Base-by-base conservation (phyloP, 73 alveolate genomes). In the Paramecium biaurelia region DNA sequence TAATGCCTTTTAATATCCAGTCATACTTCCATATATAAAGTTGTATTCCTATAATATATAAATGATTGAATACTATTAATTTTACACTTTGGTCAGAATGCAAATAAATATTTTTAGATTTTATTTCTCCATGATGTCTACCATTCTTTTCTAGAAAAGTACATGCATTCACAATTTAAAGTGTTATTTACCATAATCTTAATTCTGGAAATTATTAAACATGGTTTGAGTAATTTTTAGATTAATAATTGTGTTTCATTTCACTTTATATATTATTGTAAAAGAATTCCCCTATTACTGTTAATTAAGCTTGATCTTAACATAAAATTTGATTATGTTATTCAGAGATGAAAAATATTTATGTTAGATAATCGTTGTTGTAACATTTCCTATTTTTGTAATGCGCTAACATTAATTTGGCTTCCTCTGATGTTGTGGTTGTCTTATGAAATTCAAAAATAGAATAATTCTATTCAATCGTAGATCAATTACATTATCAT, bases 141-240 rank as follows among this genome's bases (percentile, higher is more conserved):
- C 86, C 86, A 35, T 72, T 72, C 41, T 72, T 35, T 72, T 72
- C 56, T 32, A 72, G 20, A 37, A 14, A 72, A 15, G 53, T 9
- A 72, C 86, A 72, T 15, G 86, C 67, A 34, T 32, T 9, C 5
- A 72, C 58, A 37, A 72, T 72, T 37, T 72, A 37, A 18, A 28
- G 30, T 12, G 18, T 35, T 8, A 72, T 72, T 72, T 35, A 72
- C 86, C 86, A 72, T 72, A 72, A 72, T 72, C 56, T 72, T 15
- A 26, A 14, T 72, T 72, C 86, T 63, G 82, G 45, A n/a, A 63
- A 63, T 63, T 53, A 8, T 53, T 63, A 63, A 23, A 18, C 7
- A 30, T 0, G 4, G 1, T 63, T 2, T 6, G 30, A 14, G 26
- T 26, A 26, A 24, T 11, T 63, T 26, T 63, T 24, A 30, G 49